Percentiles rank a stretch among this genome's conserved stretches.
These are phyloP conservation scores for Leccinum variabile DNA, from an alignment of 1,284 basidiomycete species.

Conservation along the genomic window DNA sequence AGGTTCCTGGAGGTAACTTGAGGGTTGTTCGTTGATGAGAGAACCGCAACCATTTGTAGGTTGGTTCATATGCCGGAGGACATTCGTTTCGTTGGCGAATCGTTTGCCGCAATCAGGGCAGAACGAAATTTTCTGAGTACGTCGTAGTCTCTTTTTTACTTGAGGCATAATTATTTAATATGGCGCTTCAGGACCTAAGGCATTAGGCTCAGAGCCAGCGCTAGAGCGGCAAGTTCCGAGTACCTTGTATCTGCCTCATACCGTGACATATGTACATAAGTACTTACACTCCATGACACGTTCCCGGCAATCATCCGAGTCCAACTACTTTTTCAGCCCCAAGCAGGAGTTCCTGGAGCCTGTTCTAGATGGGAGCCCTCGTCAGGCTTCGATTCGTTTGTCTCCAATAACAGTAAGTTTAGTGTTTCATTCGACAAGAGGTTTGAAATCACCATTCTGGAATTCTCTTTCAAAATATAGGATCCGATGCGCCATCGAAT, in stretches of 20 bases:
- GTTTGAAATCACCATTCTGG: too few relatives aligned
- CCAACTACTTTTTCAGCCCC: background rate
- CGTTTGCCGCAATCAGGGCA: background rate
- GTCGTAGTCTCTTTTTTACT: background rate
- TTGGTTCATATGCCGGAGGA: slow-evolving; percentile 1
- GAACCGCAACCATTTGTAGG: background rate
- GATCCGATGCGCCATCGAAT: background rate
- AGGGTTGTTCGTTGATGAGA: background rate
- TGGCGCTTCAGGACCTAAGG: background rate
- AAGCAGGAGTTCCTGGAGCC: background rate
- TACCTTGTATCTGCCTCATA: background rate
- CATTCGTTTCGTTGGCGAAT: background rate
- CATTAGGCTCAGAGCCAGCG: background rate
- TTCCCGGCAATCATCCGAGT: background rate
- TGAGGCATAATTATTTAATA: background rate
- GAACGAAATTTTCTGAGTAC: background rate
- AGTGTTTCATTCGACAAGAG: background rate
- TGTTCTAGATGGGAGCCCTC: background rate
- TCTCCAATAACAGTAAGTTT: background rate
- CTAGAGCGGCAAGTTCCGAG: background rate
- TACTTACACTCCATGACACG: too few relatives aligned
- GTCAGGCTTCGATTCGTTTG: background rate
- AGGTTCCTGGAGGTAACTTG: background rate
- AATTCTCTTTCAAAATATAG: background rate
- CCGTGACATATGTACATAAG: background rate